Evolutionary conservation across 805 yeast species (phyloP).

Genomic region (Suhomyces prunicola): DNA sequence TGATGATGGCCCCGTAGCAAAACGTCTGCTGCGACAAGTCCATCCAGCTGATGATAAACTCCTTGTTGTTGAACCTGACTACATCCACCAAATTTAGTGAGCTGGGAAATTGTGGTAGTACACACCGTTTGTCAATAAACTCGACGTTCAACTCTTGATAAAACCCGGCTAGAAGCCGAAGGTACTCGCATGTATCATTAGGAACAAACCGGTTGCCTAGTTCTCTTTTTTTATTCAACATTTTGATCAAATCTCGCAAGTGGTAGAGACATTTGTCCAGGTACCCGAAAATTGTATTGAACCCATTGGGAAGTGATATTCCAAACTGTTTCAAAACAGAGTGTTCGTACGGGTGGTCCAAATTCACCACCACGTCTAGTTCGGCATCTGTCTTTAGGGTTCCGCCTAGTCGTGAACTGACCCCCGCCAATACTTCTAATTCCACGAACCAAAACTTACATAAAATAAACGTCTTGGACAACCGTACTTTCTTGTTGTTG

Average conservation of each 20-base stretch:
- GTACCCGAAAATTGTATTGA: constrained; percentile 47
- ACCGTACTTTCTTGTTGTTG: constrained; percentile 13
- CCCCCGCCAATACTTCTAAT: constrained; percentile 54
- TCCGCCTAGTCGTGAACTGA: constrained; percentile 55
- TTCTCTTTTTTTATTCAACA: constrained; percentile 23
- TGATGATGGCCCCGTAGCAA: constrained; percentile 13
- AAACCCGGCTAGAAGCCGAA: constrained; percentile 18
- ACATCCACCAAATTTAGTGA: constrained; percentile 12
- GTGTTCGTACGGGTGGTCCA: constrained; percentile 28
- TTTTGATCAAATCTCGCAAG: constrained; percentile 39
- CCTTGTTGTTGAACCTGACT: constrained; percentile 3
- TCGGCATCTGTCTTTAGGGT: constrained; percentile 45
- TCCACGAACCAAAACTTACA: constrained; percentile 56
- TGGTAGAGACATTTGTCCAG: constrained; percentile 36
- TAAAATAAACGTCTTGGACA: constrained; percentile 43
- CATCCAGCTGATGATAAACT: constrained; percentile 16
- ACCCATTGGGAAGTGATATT: constrained; percentile 42
- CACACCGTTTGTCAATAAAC: constrained; percentile 10
- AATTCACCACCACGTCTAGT: constrained; percentile 30
- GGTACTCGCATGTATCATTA: constrained; percentile 19
- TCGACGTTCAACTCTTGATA: constrained; percentile 9
- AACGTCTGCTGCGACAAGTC: constrained; percentile 18
- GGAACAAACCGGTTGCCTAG: constrained; percentile 4
- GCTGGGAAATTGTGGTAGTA: constrained; percentile 2
- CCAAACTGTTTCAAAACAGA: constrained; percentile 36